Conservation (phyloP, 78 protist species). For the Ministeria vibrans region DNA sequence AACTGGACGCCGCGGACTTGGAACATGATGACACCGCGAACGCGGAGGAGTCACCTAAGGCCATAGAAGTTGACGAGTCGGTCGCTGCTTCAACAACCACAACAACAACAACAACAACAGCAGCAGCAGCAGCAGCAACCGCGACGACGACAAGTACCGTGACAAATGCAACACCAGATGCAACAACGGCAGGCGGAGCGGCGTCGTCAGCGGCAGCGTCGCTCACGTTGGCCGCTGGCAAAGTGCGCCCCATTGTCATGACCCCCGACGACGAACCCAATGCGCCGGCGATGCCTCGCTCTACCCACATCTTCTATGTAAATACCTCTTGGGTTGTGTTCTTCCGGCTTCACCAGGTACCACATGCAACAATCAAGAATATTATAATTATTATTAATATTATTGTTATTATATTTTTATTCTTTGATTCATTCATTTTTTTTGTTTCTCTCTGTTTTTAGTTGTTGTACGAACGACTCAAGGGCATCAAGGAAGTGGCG, state of each 20-base stretch:
- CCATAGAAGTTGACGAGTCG: no score
- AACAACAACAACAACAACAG: no score
- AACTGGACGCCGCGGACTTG: no score
- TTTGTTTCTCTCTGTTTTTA: background rate
- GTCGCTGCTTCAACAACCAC: no score
- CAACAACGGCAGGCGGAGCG: background rate
- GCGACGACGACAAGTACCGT: no score
- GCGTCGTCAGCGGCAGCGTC: background rate
- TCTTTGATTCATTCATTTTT: background rate
- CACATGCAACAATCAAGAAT: background rate
- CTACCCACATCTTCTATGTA: background rate
- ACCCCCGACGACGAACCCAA: background rate
- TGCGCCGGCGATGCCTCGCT: background rate
- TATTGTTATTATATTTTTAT: background rate
- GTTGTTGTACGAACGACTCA: background rate
- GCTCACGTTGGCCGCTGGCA: background rate
- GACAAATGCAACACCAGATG: no score
- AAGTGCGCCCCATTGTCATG: background rate
- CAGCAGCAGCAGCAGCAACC: no score
- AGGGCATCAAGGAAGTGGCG: background rate
- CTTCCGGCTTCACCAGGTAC: slow-evolving; percentile 10
- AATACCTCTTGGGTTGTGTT: background rate
- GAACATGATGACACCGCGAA: no score
- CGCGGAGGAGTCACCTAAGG: no score
- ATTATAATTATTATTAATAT: background rate